Evolutionary conservation across 2,329 filamentous ascomycete genomes (phyloP).

Genomic region (Cladosporium sphaerospermum): DNA sequence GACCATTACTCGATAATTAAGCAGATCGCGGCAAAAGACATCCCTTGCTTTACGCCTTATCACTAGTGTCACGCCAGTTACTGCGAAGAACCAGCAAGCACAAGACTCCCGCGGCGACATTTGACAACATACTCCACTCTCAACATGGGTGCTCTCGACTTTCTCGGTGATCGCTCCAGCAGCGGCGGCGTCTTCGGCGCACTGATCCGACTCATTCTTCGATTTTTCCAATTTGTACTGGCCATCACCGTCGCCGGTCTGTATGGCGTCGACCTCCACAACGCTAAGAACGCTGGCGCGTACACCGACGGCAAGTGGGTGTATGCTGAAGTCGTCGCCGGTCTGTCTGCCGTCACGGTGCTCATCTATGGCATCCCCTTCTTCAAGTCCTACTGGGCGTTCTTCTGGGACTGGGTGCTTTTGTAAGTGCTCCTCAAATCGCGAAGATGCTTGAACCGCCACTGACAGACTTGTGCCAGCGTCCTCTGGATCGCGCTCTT

Average conservation of each 20-base stretch:
- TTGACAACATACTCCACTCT: not conserved
- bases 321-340: slow-evolving; percentile 67
- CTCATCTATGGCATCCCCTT: slow-evolving; percentile 59
- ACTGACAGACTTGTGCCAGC: slow-evolving; percentile 18
- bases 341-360: slow-evolving; percentile 57
- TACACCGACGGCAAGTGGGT: slow-evolving; percentile 66
- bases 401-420: slow-evolving; percentile 64
- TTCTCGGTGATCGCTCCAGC: slow-evolving; percentile 19
- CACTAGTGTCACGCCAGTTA: not conserved
- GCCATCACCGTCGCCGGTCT: slow-evolving; percentile 72
- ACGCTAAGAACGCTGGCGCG: slow-evolving; percentile 44
- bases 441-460: not conserved
- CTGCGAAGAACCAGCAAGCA: not conserved
- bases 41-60: slow-evolving; percentile 2
- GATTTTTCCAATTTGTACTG: slow-evolving; percentile 70
- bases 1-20: slow-evolving; percentile 2
- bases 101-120: not conserved
- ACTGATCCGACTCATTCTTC: slow-evolving; percentile 55
- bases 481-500: slow-evolving; percentile 77
- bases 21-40: not conserved
- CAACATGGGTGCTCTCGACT: slow-evolving; percentile 25
- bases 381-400: slow-evolving; percentile 47
- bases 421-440: slow-evolving; percentile 38
- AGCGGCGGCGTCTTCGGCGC: slow-evolving; percentile 33
- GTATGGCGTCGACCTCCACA: slow-evolving; percentile 64